Base-by-base conservation (phyloP, 345 rosid species). In the Brassica juncea region DNA sequence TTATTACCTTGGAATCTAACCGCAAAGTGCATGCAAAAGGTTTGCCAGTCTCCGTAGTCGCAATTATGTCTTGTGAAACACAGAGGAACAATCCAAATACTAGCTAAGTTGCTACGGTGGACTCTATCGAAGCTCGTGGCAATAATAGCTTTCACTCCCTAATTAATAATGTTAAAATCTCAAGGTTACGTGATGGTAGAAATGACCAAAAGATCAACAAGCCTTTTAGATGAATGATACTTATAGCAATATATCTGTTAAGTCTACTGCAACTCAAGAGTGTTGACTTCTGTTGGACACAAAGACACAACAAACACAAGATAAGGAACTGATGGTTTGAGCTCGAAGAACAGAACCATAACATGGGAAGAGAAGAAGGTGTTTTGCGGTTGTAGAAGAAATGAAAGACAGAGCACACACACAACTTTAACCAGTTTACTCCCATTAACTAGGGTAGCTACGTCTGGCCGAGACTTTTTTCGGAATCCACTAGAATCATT, bases 71-170 rank as follows among this genome's bases (percentile, higher is more conserved):
- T 84, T 19, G 21, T 19, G 86, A 89, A 87, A 76, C 86, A 86
- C 69, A 87, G 80, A 9, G 90, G 92, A 62, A 87, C 81, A 57
- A 89, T 82, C 54, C 90, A 90, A 88, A 87, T 84, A 8, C 92
- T 88, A n/a, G 87, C 90, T 49, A 87, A 77, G 54, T 87, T 89
- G 64, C 89, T 89, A 0, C 89, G 81, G 75, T 87, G 90, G 74
- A 89, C 86, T 75, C 89, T 84, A 84, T 87, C 90, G 58, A 87
- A 89, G 88, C 89, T 89, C 86, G 86, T 89, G 52, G 90, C 84
- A 19, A 86, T 87, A 7, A 49, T 49, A 49, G 89, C 89, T 87
- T 86, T 89, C 78, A 87, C 90, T 42, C 90, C 90, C 90, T 87
- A 39, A 27, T 21, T 54, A 54, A 15, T 75, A 27, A 15, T 19